Evolutionary conservation across 2,329 filamentous ascomycete genomes (phyloP).

Genomic region (Aspergillus cejpii): DNA sequence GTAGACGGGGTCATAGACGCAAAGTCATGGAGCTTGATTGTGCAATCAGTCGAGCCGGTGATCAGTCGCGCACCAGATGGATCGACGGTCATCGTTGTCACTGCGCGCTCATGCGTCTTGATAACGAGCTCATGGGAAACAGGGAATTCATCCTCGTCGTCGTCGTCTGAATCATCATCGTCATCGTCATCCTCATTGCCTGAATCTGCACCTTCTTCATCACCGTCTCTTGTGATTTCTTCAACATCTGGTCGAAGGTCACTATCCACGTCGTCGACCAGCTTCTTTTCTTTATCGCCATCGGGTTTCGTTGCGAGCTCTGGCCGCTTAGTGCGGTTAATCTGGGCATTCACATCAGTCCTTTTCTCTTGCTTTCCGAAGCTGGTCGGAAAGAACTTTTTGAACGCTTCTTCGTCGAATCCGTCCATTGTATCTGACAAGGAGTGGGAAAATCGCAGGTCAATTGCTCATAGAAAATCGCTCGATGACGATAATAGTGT

Average conservation of each 20-base stretch:
- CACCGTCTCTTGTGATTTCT: conserved; percentile 23
- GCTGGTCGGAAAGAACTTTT: conserved; percentile 64
- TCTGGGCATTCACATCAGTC: conserved; percentile 69
- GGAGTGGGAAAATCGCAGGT: not conserved
- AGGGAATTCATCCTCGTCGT: conserved; percentile 78
- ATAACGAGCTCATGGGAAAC: conserved; percentile 88
- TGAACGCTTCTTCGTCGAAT: conserved; percentile 43
- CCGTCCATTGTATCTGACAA: conserved; percentile 31
- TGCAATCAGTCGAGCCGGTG: conserved; percentile 87
- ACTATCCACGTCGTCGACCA: conserved; percentile 18
- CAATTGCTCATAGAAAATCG: conserved; percentile 2
- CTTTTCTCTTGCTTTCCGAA: conserved; percentile 78
- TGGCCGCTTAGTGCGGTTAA: conserved; percentile 66
- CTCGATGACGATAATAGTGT: conserved; percentile 5
- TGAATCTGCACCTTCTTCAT: conserved; percentile 53
- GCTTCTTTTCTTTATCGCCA: conserved; percentile 21
- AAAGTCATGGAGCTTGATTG: conserved; percentile 89
- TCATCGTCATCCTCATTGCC: conserved; percentile 56
- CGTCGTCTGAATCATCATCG: conserved; percentile 54
- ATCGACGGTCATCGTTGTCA: conserved; percentile 79
- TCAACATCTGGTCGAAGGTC: conserved; percentile 16
- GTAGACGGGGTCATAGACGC: conserved; percentile 93
- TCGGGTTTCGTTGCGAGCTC: conserved; percentile 35
- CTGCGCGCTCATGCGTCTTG: conserved; percentile 82
- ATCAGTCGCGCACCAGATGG: conserved; percentile 76